A percentile compares a stretch with the other conserved stretches of the same genome.
These are phyloP conservation scores for Nepenthes mirabilis DNA, from an alignment of 148 eudicot genomes.

Conservation along the genomic window DNA sequence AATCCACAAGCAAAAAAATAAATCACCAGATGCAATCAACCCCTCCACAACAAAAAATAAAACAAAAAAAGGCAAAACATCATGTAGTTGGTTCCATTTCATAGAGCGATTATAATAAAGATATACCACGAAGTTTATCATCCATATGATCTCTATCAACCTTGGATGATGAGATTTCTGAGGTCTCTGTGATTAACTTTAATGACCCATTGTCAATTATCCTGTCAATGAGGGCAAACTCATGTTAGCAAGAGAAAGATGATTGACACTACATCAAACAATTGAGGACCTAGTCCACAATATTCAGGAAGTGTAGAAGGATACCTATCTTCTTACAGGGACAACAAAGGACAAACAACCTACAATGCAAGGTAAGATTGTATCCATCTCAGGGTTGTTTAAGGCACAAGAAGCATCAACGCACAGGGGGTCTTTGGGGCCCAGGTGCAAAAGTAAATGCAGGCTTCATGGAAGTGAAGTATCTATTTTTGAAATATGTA, in stretches of 20 bases:
- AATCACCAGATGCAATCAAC: too few relatives aligned
- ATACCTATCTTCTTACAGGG: too few relatives aligned
- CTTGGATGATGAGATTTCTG: conserved; percentile 49
- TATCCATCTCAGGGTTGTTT: too few relatives aligned
- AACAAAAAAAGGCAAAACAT: background rate
- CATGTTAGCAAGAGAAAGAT: conserved; percentile 7
- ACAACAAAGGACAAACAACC: too few relatives aligned
- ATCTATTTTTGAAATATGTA: too few relatives aligned
- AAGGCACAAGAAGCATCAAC: too few relatives aligned
- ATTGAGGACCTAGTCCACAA: too few relatives aligned
- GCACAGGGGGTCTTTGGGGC: too few relatives aligned
- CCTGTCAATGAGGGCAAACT: conserved; percentile 32
- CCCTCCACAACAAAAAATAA: background rate
- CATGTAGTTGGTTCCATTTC: background rate
- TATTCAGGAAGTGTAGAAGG: too few relatives aligned
- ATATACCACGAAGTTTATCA: conserved; percentile 61
- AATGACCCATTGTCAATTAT: conserved; percentile 82
- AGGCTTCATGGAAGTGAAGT: too few relatives aligned
- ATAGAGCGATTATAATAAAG: background rate
- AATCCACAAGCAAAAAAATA: background rate
- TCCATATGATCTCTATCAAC: conserved; percentile 48
- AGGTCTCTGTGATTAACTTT: conserved; percentile 57
- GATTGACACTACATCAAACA: background rate
- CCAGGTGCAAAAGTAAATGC: too few relatives aligned
- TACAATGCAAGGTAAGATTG: too few relatives aligned